A percentile compares a stretch with the other conserved stretches of the same genome.
Conservation (phyloP, 345 rosid species). For the Brassica carinata region DNA sequence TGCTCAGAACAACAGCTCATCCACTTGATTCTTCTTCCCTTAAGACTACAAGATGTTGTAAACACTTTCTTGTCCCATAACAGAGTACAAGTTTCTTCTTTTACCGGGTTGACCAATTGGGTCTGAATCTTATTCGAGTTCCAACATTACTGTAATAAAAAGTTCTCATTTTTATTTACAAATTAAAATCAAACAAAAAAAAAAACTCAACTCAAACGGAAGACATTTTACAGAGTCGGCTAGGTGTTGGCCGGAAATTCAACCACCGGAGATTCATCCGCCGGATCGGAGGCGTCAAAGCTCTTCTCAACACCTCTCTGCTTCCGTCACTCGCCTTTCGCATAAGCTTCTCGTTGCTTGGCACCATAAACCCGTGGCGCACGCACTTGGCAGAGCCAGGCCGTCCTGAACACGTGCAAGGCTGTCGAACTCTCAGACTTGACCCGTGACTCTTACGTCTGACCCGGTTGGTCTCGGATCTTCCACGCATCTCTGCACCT, state of each 20-base stretch:
- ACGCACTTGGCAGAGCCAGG: conserved; percentile 37
- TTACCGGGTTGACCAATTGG: neutral
- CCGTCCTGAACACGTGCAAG: conserved; percentile 40
- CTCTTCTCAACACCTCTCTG: conserved; percentile 52
- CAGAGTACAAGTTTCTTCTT: conserved; percentile 16
- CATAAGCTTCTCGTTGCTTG: conserved; percentile 40
- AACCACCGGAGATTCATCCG: conserved; percentile 53
- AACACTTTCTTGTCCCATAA: conserved; percentile 7
- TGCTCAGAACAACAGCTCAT: conserved; percentile 44
- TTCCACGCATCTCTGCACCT: conserved; percentile 32
- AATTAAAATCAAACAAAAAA: conserved; percentile 4
- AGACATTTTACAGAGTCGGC: conserved; percentile 54
- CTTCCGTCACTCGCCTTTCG: conserved; percentile 29
- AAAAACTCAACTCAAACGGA: conserved; percentile 31
- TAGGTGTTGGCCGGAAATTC: conserved; percentile 56
- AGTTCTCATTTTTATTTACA: conserved; percentile 15
- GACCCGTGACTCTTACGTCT: conserved; percentile 31
- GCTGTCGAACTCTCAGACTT: conserved; percentile 20
- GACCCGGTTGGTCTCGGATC: conserved; percentile 19
- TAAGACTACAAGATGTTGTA: neutral
- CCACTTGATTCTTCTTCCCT: conserved; percentile 30
- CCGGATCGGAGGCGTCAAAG: conserved; percentile 50
- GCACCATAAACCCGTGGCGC: conserved; percentile 41
- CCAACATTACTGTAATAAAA: conserved; percentile 1
- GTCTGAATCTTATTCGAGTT: conserved; percentile 24